These are phyloP conservation scores for Silene conica DNA, from an alignment of 148 eudicot species.

Conservation along the genomic window DNA sequence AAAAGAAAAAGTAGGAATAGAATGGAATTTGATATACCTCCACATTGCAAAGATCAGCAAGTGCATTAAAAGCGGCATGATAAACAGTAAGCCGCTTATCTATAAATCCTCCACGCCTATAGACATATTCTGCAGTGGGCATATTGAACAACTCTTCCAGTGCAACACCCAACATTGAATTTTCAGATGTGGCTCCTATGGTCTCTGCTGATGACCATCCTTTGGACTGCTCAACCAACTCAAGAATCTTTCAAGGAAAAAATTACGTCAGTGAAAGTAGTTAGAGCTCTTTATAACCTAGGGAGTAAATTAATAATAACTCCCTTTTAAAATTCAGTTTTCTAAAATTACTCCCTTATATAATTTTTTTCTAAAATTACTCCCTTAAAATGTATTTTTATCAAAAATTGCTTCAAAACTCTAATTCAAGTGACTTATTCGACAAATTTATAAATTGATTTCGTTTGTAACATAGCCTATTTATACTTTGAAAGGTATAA, in stretches of 20 bases:
- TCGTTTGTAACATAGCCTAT: too few species aligned
- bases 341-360: too few species aligned
- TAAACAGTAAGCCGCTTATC: conserved; percentile 61
- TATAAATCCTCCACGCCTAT: conserved; percentile 64
- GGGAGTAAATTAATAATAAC: too few species aligned
- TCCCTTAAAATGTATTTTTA: too few species aligned
- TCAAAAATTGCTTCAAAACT: too few species aligned
- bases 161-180: conserved; percentile 65
- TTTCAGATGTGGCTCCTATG: conserved; percentile 52
- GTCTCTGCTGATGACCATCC: conserved; percentile 77
- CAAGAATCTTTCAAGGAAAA: conserved; percentile 54
- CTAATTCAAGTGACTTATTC: too few species aligned
- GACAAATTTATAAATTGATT: too few species aligned
- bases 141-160: conserved; percentile 72
- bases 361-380: too few species aligned
- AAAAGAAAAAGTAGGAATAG: neutral
- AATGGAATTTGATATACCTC: conserved; percentile 46
- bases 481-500: too few species aligned
- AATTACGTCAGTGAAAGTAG: conserved; percentile 1
- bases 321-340: too few species aligned
- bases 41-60: conserved; percentile 64
- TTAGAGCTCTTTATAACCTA: conserved; percentile 7
- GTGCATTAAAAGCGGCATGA: conserved; percentile 79
- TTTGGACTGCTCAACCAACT: conserved; percentile 94
- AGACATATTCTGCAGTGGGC: conserved; percentile 69